Evolutionary conservation across 2,329 filamentous ascomycete genomes (phyloP), one percentile per base, ranked within the genome.

Genomic region (Pseudogymnoascus sp.): DNA sequence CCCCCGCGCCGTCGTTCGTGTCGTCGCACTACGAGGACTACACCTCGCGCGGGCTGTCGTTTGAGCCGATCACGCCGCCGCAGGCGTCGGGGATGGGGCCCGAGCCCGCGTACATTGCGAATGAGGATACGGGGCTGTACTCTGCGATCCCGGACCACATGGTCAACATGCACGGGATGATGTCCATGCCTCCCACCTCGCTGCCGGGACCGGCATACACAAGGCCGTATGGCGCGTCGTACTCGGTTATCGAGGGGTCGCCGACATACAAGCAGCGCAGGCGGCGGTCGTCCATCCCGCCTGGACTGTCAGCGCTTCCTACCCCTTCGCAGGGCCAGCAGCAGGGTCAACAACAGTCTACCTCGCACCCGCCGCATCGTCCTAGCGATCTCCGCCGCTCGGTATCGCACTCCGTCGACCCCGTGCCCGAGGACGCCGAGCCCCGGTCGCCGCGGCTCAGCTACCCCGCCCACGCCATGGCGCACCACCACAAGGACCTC

Each of bases 21-120:
- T 97, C 94, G n/a, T 97, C 94, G 0, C 92, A 97, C 71, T 96
- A 93, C 71, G 94, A 97, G 73, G 93, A 97, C 74, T 99, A 97
- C 81, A 96, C 91, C 83, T 59, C 52, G 4, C 89, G 94, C 63
- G 94, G 92, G 60, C 86, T 97, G 71, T 97, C 93, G 2, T 99
- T 93, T 74, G 94, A 99, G 81, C 94, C 94, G 61, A 86, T 99
- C 69, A 99, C 94, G 0, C 94, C 94, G 63, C 94, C 94, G 14
- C 91, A 97, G 76, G 85, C 90, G 12, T 78, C 94, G 64, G 87
- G 84, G 66, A 87, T 96, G 68, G 85, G 89, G 64, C 83, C 88
- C 41, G 94, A 99, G 79, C 92, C 94, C 8, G 91, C 94, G 8
- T 99, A 97, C 78, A 96, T 99, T 74, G 91, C 93, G 66, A 97